Evolutionary conservation across 2,329 filamentous ascomycete species (phyloP).

Genomic region (Hymenoscyphus occultus): DNA sequence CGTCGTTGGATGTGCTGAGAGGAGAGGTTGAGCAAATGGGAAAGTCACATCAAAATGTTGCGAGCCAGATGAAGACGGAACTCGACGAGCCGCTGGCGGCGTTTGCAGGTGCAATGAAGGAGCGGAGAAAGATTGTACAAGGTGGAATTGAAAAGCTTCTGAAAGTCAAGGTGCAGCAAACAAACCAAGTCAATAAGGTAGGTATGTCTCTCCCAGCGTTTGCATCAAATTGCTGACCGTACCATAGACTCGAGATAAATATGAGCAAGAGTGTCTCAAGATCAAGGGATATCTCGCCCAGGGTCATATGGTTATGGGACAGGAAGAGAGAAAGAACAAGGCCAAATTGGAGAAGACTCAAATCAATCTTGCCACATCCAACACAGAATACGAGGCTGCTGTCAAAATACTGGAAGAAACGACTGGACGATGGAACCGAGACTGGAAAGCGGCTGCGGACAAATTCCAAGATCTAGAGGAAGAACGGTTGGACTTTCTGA

Average conservation of each 20-base stretch:
- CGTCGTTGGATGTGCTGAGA: slow-evolving; percentile 82
- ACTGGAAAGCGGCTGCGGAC: slow-evolving; percentile 97
- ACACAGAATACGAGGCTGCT: slow-evolving; percentile 88
- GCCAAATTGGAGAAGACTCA: slow-evolving; percentile 98
- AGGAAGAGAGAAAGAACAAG: slow-evolving; percentile 98
- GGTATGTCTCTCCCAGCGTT: slow-evolving; percentile 28
- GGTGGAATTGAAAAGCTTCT: slow-evolving; percentile 89
- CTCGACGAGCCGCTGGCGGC: slow-evolving; percentile 89
- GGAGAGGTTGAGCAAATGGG: slow-evolving; percentile 90
- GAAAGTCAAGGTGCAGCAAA: slow-evolving; percentile 91
- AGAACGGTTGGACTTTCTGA: slow-evolving; percentile 93
- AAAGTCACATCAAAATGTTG: slow-evolving; percentile 88
- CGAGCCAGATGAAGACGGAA: slow-evolving; percentile 92
- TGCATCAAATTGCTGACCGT: slow-evolving; percentile 18
- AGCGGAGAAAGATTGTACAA: slow-evolving; percentile 94
- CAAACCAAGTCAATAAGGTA: slow-evolving; percentile 86
- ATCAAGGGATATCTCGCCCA: slow-evolving; percentile 98
- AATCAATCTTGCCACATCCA: slow-evolving; percentile 86
- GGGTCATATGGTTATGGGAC: slow-evolving; percentile 99
- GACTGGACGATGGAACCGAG: slow-evolving; percentile 91
- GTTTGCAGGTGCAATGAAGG: slow-evolving; percentile 93
- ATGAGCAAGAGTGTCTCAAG: slow-evolving; percentile 95
- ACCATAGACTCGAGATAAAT: slow-evolving; percentile 76
- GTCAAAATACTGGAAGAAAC: slow-evolving; percentile 95
- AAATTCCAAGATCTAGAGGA: slow-evolving; percentile 99